Evolutionary conservation across 1,284 basidiomycete species (phyloP).

Genomic region (Trametes polyzona): DNA sequence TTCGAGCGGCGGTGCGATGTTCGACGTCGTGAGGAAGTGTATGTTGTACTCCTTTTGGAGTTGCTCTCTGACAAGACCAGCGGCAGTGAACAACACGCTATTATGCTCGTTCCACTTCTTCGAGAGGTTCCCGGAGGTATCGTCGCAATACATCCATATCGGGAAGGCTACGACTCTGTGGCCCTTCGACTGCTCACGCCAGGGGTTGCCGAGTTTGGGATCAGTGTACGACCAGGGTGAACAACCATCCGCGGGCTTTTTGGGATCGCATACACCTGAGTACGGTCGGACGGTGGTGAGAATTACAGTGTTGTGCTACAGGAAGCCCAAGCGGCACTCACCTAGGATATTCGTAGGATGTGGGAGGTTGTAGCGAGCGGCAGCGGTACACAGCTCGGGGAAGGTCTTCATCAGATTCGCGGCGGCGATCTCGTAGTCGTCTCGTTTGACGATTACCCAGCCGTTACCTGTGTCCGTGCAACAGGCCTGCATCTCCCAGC

Average conservation of each 20-base stretch:
- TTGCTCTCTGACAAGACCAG: slow-evolving; percentile 32
- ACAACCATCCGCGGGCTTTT: neutral
- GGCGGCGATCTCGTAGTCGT: neutral
- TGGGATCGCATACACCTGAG: too few species aligned
- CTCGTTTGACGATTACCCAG: neutral
- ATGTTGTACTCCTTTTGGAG: slow-evolving; percentile 35
- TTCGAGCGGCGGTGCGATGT: slow-evolving; percentile 43
- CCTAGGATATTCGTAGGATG: neutral
- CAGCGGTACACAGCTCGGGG: neutral
- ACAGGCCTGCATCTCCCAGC: slow-evolving; percentile 3
- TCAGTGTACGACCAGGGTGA: neutral
- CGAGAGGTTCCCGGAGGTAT: slow-evolving; percentile 18
- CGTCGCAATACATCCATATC: slow-evolving; percentile 27
- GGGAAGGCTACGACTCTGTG: slow-evolving; percentile 30
- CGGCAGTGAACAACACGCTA: slow-evolving; percentile 38
- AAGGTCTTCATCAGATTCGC: neutral
- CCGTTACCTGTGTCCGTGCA: neutral
- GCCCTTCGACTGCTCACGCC: neutral
- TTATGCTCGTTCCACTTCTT: slow-evolving; percentile 51
- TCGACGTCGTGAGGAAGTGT: slow-evolving; percentile 46
- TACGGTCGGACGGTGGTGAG: too few species aligned
- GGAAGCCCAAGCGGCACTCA: neutral
- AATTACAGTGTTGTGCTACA: too few species aligned
- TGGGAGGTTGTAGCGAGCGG: neutral
- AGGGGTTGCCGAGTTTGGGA: neutral